Base-by-base conservation (phyloP, 2,329 filamentous ascomycete genomes). In the Fusarium graminum region DNA sequence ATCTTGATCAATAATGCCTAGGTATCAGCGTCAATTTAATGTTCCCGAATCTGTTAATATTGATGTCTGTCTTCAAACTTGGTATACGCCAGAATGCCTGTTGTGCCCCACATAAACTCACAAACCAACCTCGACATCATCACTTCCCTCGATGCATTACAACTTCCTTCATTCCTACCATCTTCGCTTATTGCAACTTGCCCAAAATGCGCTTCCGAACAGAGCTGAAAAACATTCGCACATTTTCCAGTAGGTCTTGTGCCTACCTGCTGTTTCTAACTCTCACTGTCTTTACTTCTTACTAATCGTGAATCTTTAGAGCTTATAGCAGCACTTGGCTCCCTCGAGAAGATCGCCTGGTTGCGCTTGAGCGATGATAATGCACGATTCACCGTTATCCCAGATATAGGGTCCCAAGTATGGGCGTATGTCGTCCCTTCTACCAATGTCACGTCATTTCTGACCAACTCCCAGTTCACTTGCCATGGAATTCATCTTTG, bases 301-400 rank as follows among this genome's bases (percentile, higher is more conserved):
- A 47, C 46, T 46, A 41, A 59, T 49, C 13, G 51, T 39, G 26
- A 52, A 54, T 59, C 50, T 19, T 12, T 16, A 90, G 88, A 90
- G 74, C 83, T 91, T 66, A 86, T 86, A 4, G 85, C 86, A 12
- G 88, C 88, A 14, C 81, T 91, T 63, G 86, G 83, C 57, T 86
- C 88, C 3, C 80, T 91, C 30, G 92, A 93, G 69, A 93, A 94
- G 78, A 90, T 96, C 65, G 93, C 92, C 43, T 97, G 94, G 93
- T 85, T 97, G 66, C 91, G 93, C 68, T 87, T 99, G 32, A 92
- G 94, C 80, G 88, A 96, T 80, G 90, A 94, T 59, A 90, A 90
- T 54, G 90, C 94, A 56, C 93, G 94, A 71, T 97, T 99, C 80
- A 98, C 95, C 61, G 92, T 98, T 73, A 94, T 98, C 64, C 94